A percentile compares a stretch with the other conserved stretches of the same genome.
Evolutionary conservation across 768 basidiomycete species (phyloP).

Genomic region (Xerocomus potaroensis): DNA sequence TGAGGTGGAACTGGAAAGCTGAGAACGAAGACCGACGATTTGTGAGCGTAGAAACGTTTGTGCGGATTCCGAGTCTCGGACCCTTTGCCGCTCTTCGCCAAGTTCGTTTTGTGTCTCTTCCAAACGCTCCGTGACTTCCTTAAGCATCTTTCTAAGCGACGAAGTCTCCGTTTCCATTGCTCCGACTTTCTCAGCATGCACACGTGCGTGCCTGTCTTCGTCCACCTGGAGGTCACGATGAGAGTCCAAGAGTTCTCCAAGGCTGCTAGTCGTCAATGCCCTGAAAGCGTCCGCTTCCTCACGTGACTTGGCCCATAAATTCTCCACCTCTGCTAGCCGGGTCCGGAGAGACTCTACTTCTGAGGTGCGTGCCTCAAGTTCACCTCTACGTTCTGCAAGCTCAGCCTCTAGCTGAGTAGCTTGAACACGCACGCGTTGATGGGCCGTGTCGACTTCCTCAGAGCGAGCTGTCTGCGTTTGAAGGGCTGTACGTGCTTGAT

Average conservation of each 20-base stretch:
- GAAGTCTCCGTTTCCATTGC: constrained; percentile 75
- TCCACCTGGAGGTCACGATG: constrained; percentile 83
- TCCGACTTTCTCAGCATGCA: constrained; percentile 76
- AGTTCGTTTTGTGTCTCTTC: constrained; percentile 68
- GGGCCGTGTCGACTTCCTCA: constrained; percentile 72
- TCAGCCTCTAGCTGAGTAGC: constrained; percentile 71
- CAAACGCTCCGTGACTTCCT: constrained; percentile 66
- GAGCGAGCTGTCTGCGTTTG: constrained; percentile 71
- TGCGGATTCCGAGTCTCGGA: constrained; percentile 61
- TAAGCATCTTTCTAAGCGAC: constrained; percentile 74
- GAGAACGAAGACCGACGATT: constrained; percentile 65
- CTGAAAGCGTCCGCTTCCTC: constrained; percentile 91
- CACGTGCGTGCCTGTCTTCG: constrained; percentile 71
- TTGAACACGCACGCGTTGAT: constrained; percentile 66
- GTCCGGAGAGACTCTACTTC: constrained; percentile 70
- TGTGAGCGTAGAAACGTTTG: constrained; percentile 66
- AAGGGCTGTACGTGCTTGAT: constrained; percentile 78
- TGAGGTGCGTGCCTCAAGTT: constrained; percentile 68
- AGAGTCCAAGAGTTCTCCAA: constrained; percentile 83
- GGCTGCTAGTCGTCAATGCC: constrained; percentile 77
- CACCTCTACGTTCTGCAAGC: constrained; percentile 71
- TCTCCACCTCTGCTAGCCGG: constrained; percentile 77
- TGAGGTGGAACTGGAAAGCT: constrained; percentile 62
- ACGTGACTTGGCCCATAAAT: constrained; percentile 86
- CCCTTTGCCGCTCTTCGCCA: constrained; percentile 59